Conservation (phyloP, 345 rosid species). For the Rhodamnia rubescens region DNA sequence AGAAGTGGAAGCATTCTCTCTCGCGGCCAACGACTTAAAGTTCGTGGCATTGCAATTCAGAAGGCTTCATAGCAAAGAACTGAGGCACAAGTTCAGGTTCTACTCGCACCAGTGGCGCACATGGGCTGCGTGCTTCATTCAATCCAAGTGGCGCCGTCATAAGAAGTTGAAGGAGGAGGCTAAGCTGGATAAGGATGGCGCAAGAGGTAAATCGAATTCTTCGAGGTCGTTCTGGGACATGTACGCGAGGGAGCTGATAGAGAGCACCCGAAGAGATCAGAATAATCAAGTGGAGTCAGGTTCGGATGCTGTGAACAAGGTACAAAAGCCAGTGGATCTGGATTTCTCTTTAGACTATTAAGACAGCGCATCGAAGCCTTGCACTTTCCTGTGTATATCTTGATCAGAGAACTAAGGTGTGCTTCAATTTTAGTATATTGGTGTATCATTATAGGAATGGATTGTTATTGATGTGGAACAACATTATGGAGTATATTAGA, state of each 20-base stretch:
- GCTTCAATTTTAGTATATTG: background rate
- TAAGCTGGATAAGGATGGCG: background rate
- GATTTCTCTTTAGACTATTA: constrained; percentile 4
- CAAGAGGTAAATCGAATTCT: background rate
- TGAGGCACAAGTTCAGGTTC: constrained; percentile 12
- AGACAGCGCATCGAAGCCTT: background rate
- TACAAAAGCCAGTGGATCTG: constrained; percentile 23
- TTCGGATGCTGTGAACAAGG: constrained; percentile 3
- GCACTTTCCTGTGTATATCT: background rate
- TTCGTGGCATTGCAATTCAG: constrained; percentile 17
- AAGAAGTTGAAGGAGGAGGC: constrained; percentile 1
- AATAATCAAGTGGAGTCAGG: constrained; percentile 3
- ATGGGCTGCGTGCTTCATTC: constrained; percentile 21
- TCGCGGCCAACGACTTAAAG: constrained; percentile 11
- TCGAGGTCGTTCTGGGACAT: background rate
- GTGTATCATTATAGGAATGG: background rate
- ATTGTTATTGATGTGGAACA: background rate
- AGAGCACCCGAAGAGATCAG: constrained; percentile 9
- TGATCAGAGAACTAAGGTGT: background rate
- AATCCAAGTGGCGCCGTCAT: constrained; percentile 14
- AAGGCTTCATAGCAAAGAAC: constrained; percentile 10
- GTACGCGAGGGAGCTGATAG: background rate
- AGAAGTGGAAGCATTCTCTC: constrained; percentile 17
- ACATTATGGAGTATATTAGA: background rate
- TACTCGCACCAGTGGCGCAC: constrained; percentile 16